Evolutionary conservation across 768 basidiomycete genomes (phyloP), one percentile per base, ranked within the genome.

Genomic region (Russula sp.): DNA sequence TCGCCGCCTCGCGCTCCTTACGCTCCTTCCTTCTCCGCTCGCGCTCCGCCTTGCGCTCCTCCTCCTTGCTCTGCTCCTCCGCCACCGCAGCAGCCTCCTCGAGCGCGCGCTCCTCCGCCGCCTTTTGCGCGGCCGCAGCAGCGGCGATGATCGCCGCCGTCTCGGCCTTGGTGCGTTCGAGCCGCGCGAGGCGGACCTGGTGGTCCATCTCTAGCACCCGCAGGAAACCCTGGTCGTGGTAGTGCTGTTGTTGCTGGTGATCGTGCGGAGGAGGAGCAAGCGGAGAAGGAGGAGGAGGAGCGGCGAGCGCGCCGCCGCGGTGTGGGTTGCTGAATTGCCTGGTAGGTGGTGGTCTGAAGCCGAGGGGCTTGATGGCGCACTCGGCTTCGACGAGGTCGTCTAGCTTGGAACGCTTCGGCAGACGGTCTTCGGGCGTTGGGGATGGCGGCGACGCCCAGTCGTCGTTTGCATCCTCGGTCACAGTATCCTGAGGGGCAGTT

Each of bases 81-180:
- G 71, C 71, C 5, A 63, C 69, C 6, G 66, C 67, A 1, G 65
- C 65, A 1, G 65, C 69, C 9, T 63, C 68, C 49, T 47, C 54
- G 20, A 63, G 55, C 14, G 67, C 67, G 13, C 63, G 56, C 3
- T 71, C 45, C 67, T 71, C 36, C 35, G 56, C 64, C n/a, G 50
- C 64, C 35, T 65, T 63, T 50, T 65, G 64, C 18, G 68, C 69
- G 1, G 75, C 75, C 7, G 69, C 74, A 3, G 75, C 75, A 29
- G 75, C 76, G 0, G 79, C 79, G 36, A 78, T 77, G 66, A 78
- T 70, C 29, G 72, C 73, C 14, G 76, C 76, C 11, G 76, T 66
- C 55, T 74, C 74, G 46, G 67, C 65, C 57, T 71, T 68, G 34
- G 60, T 34, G 34, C 63, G 63, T 45, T 57, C 58, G 29, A 53